Evolutionary conservation across 2,329 filamentous ascomycete genomes (phyloP).

Genomic region (Immersiporthe knoxdaviesiana): DNA sequence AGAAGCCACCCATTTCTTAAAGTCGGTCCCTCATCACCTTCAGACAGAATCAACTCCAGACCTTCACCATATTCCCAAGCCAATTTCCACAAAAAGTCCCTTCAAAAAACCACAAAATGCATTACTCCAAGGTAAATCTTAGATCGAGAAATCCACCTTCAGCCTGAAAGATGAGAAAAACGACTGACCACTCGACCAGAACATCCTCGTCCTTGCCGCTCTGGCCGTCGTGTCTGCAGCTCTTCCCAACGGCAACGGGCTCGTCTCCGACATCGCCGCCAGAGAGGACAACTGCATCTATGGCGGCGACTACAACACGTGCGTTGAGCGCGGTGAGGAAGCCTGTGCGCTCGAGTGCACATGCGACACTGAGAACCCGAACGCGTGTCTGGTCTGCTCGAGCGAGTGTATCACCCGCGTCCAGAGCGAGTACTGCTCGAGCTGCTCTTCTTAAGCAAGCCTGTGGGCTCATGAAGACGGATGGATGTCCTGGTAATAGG

Average conservation of each 20-base stretch:
- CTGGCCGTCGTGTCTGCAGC: background rate
- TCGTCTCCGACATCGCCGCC: background rate
- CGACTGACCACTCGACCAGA: background rate
- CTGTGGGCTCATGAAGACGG: no score
- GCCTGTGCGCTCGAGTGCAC: background rate
- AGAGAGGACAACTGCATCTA: constrained; percentile 1
- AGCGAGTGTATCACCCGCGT: background rate
- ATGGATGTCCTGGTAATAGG: background rate
- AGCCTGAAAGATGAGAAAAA: background rate
- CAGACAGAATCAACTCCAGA: background rate
- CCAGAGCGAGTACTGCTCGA: constrained; percentile 1
- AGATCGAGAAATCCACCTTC: background rate
- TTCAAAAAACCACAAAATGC: background rate
- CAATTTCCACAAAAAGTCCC: background rate
- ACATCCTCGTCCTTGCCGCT: background rate
- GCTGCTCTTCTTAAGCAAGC: background rate
- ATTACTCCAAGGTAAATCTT: background rate
- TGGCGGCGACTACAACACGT: background rate
- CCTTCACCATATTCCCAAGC: background rate
- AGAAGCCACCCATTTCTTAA: background rate
- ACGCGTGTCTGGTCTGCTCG: background rate
- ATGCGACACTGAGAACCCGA: background rate
- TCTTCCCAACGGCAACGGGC: background rate
- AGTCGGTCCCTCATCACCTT: background rate
- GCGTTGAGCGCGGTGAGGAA: background rate